phyloP scores from a whole-genome alignment of 2,329 filamentous ascomycete species.

The Penicillium griseofulvum region DNA sequence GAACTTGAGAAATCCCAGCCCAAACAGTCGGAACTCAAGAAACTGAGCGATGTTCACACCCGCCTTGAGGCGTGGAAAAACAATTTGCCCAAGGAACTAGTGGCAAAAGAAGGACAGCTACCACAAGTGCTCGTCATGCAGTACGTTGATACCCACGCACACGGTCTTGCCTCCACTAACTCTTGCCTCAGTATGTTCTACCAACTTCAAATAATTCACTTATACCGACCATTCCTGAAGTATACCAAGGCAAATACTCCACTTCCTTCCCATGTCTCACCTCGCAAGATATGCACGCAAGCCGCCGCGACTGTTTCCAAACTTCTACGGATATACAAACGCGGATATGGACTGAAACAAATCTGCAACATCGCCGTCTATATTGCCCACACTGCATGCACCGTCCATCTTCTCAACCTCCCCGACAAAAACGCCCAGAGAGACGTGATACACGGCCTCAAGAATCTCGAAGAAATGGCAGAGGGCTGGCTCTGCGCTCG shows the following conservation, averaged over 20 bases:
- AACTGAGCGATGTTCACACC: conserved; percentile 85
- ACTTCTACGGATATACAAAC: conserved; percentile 89
- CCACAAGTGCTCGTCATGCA: conserved; percentile 82
- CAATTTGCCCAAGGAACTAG: conserved; percentile 78
- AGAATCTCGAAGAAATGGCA: conserved; percentile 90
- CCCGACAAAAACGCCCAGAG: conserved; percentile 87
- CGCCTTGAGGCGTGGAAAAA: conserved; percentile 86
- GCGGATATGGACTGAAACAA: conserved; percentile 83
- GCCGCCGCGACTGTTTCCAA: conserved; percentile 89
- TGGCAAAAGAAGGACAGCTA: conserved; percentile 83
- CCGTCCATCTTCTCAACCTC: conserved; percentile 88
- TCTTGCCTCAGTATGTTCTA: conserved; percentile 78
- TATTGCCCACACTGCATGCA: conserved; percentile 90
- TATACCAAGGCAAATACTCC: conserved; percentile 80
- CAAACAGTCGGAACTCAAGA: conserved; percentile 84
- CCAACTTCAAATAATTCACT: conserved; percentile 89
- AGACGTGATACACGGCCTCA: conserved; percentile 86
- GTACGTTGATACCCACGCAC: conserved; percentile 55
- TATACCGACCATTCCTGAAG: conserved; percentile 92
- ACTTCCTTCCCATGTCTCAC: conserved; percentile 81
- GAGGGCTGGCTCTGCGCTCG: conserved; percentile 91
- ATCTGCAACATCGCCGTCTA: conserved; percentile 97
- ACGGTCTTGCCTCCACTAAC: conserved; percentile 16
- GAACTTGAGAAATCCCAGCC: conserved; percentile 61
- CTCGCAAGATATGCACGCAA: conserved; percentile 84